A percentile compares a stretch with the other conserved stretches of the same genome.
These are phyloP conservation scores for Apiospora malaysiana DNA, from an alignment of 2,329 filamentous ascomycete species.

Conservation along the genomic window DNA sequence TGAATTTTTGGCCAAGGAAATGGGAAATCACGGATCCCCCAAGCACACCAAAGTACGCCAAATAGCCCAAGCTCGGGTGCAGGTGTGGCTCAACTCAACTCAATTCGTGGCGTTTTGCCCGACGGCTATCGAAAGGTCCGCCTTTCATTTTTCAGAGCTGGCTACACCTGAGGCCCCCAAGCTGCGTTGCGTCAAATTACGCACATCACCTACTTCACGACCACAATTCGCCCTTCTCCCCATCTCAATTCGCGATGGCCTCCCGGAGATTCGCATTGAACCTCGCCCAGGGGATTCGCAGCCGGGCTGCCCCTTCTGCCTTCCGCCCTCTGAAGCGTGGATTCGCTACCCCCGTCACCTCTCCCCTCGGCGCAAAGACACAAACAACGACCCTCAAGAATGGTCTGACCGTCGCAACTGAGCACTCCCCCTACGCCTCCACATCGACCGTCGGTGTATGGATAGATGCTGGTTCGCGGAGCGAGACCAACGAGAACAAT, in stretches of 20 bases:
- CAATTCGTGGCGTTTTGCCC: constrained; percentile 2
- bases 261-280: constrained; percentile 97
- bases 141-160: constrained; percentile 19
- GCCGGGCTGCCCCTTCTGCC: constrained; percentile 81
- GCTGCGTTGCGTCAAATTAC: constrained; percentile 53
- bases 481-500: constrained; percentile 98
- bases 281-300: constrained; percentile 88
- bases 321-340: constrained; percentile 80
- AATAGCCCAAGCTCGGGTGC: constrained; percentile 6
- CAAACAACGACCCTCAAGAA: constrained; percentile 97
- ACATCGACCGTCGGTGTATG: constrained; percentile 98
- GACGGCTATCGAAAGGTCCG: constrained; percentile 19
- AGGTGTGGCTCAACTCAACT: neutral
- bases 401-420: constrained; percentile 96
- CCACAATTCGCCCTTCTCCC: constrained; percentile 49
- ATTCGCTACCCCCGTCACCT: constrained; percentile 82
- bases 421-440: constrained; percentile 97
- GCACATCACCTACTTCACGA: constrained; percentile 47
- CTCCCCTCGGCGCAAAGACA: constrained; percentile 74
- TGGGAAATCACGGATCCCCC: neutral
- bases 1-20: neutral
- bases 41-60: neutral
- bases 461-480: constrained; percentile 98
- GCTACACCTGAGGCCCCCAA: constrained; percentile 29
- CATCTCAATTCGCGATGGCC: constrained; percentile 69